Conservation (phyloP, 345 rosid genomes). For the Balakata baccata region DNA sequence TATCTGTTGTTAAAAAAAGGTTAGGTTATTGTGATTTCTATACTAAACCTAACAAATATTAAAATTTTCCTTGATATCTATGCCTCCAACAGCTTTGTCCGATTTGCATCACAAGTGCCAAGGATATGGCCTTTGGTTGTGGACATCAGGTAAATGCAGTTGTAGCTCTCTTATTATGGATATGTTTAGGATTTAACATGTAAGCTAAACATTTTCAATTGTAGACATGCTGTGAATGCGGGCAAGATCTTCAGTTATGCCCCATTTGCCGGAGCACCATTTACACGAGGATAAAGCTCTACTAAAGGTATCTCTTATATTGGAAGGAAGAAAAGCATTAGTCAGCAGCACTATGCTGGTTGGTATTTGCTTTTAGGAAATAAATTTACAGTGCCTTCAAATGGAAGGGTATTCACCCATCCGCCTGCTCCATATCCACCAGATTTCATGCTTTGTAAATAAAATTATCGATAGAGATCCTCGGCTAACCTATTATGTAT, state of each 20-base stretch:
- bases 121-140: conserved; percentile 34
- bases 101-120: conserved; percentile 25
- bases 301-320: conserved; percentile 6
- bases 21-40: neutral
- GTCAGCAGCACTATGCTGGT: neutral
- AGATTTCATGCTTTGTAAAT: conserved; percentile 1
- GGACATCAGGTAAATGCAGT: conserved; percentile 33
- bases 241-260: conserved; percentile 28
- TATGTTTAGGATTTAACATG: neutral
- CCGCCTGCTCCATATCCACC: too few relatives aligned
- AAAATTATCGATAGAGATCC: neutral
- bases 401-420: too few relatives aligned
- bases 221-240: conserved; percentile 37
- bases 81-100: conserved; percentile 23
- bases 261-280: conserved; percentile 30
- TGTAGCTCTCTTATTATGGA: neutral
- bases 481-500: too few relatives aligned
- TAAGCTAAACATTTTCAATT: conserved; percentile 1
- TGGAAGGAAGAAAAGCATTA: neutral
- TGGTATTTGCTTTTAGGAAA: neutral
- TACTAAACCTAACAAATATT: neutral
- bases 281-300: conserved; percentile 29
- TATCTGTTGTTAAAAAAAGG: neutral
- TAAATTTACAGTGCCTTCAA: neutral
- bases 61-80: neutral